Evolutionary conservation across 768 basidiomycete species (phyloP).

Genomic region (Ephemerocybe angulata): DNA sequence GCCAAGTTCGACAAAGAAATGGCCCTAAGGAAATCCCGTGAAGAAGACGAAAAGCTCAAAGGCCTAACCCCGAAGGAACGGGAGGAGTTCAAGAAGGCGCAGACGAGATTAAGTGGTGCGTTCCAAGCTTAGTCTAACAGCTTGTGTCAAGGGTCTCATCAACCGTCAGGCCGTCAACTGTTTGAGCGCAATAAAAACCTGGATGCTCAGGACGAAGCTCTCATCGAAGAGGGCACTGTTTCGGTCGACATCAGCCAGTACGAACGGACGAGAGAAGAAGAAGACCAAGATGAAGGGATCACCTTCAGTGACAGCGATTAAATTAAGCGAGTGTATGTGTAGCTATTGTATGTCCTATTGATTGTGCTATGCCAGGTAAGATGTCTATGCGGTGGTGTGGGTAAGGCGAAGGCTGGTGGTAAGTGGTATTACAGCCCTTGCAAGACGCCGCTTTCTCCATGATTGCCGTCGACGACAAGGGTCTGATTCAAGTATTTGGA

Average conservation of each 20-base stretch:
- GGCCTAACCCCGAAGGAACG: slow-evolving; percentile 73
- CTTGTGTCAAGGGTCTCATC: background rate
- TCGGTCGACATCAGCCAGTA: slow-evolving; percentile 91
- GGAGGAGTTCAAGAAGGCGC: slow-evolving; percentile 73
- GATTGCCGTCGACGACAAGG: slow-evolving; percentile 48
- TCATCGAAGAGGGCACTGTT: slow-evolving; percentile 81
- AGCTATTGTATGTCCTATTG: slow-evolving; percentile 1
- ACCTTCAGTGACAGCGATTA: slow-evolving; percentile 88
- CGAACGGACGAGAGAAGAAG: slow-evolving; percentile 56
- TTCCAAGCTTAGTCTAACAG: background rate
- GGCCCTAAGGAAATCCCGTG: slow-evolving; percentile 50
- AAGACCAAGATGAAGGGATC: slow-evolving; percentile 69
- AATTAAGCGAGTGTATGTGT: slow-evolving; percentile 13
- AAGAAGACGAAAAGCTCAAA: slow-evolving; percentile 75
- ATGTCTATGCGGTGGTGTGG: background rate
- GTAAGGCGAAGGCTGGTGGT: background rate
- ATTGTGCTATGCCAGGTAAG: background rate
- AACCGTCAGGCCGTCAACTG: slow-evolving; percentile 72
- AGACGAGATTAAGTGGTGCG: slow-evolving; percentile 65
- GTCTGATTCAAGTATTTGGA: slow-evolving; percentile 53
- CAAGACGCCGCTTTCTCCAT: slow-evolving; percentile 51
- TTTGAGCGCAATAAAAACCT: slow-evolving; percentile 82
- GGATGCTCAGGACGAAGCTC: slow-evolving; percentile 60
- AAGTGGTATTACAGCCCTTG: slow-evolving; percentile 49
- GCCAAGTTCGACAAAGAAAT: slow-evolving; percentile 72